Conservation (phyloP, 73 alveolate genomes). For the Stentor coeruleus region DNA sequence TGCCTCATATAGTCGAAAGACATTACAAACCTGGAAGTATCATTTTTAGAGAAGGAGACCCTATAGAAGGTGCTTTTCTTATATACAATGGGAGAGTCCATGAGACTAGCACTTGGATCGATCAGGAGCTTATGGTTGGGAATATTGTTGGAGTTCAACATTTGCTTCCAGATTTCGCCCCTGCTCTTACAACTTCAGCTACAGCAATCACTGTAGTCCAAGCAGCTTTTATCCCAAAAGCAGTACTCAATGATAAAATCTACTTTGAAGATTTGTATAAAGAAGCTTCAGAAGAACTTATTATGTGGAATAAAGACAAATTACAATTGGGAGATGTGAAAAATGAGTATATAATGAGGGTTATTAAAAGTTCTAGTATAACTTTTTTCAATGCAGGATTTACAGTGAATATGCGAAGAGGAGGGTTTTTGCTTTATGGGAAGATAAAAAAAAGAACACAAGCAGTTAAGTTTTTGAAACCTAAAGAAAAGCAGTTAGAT, state of each 20-base stretch:
- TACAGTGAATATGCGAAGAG: slow-evolving; percentile 5
- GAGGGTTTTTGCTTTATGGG: slow-evolving; percentile 4
- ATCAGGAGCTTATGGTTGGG: slow-evolving; percentile 17
- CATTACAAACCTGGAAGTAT: neutral
- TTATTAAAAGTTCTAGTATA: neutral
- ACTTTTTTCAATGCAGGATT: neutral
- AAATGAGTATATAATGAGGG: slow-evolving; percentile 21
- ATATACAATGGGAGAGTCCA: slow-evolving; percentile 12
- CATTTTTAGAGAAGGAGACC: slow-evolving; percentile 15
- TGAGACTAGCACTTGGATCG: neutral
- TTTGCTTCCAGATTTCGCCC: neutral
- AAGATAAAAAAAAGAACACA: neutral
- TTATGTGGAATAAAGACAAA: neutral
- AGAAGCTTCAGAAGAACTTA: slow-evolving; percentile 22
- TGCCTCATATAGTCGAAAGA: neutral
- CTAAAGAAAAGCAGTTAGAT: neutral
- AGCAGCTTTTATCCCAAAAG: neutral
- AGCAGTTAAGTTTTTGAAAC: neutral
- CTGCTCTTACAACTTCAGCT: neutral
- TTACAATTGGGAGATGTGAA: neutral
- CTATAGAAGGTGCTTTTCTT: slow-evolving; percentile 3
- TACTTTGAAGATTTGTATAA: slow-evolving; percentile 9
- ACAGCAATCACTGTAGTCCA: neutral
- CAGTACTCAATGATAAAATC: neutral
- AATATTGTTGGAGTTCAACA: slow-evolving; percentile 20